These are phyloP conservation scores for Umbilicaria muhlenbergii DNA, from an alignment of 495 filamentous ascomycete species.

Conservation along the genomic window DNA sequence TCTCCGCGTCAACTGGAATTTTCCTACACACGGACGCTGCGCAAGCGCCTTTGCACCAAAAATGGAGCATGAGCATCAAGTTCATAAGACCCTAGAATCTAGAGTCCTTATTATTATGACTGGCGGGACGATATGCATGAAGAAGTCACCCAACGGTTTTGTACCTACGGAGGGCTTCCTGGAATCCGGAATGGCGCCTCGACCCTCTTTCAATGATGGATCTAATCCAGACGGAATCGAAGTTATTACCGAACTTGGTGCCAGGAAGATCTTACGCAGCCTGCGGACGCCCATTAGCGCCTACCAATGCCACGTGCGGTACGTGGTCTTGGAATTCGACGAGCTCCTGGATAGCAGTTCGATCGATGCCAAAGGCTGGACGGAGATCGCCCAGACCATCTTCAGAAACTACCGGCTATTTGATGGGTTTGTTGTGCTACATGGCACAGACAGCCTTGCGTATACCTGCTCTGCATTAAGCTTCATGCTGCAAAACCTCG, in stretches of 20 bases:
- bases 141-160: slow-evolving; percentile 46
- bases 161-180: slow-evolving; percentile 70
- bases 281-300: slow-evolving; percentile 68
- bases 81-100: slow-evolving; percentile 38
- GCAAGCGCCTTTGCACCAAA: too few relatives aligned
- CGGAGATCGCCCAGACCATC: slow-evolving; percentile 58
- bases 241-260: slow-evolving; percentile 34
- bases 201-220: slow-evolving; percentile 82
- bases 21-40: too few relatives aligned
- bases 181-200: slow-evolving; percentile 62
- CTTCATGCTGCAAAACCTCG: slow-evolving; percentile 87
- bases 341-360: slow-evolving; percentile 82
- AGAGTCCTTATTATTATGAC: slow-evolving; percentile 85
- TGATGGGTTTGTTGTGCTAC: slow-evolving; percentile 91
- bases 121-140: slow-evolving; percentile 95
- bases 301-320: slow-evolving; percentile 72
- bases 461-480: slow-evolving; percentile 86
- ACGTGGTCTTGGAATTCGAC: slow-evolving; percentile 74
- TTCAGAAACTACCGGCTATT: slow-evolving; percentile 74
- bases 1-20: too few relatives aligned
- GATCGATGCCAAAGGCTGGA: slow-evolving; percentile 83
- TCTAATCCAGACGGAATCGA: slow-evolving; percentile 40
- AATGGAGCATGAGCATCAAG: too few relatives aligned
- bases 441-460: slow-evolving; percentile 86
- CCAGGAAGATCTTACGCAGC: slow-evolving; percentile 32